Base-by-base conservation (phyloP, 441 rosid genomes). In the Bocquillonia castaneifolia region DNA sequence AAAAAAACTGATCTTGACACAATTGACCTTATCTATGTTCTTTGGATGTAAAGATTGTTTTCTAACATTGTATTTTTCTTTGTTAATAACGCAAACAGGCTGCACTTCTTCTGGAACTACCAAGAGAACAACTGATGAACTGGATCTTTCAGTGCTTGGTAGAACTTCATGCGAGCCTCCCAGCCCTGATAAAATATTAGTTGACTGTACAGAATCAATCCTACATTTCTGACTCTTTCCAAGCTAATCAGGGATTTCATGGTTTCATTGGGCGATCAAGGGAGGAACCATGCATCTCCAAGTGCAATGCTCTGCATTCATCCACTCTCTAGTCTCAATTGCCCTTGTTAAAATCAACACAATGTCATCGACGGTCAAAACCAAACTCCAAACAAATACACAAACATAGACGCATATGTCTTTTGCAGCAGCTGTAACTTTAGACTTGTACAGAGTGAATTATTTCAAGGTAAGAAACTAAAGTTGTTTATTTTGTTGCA, bases 121-220 rank as follows among this genome's bases (percentile, higher is more conserved):
- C 97, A 15, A 81, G 83, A 78, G 97, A 92, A 71, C 94, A 90
- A 67, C 82, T 94, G 58, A 87, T 94, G 59, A 90, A 82, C 73
- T 94, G 97, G 98, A 83, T 94, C 65, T 94, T 91, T 75, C 93
- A 87, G 44, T 94, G 97, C 86, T 80, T 94, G 85, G 81, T 87
- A 31, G 99, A 88, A 74, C 90, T 94, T 61, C 85, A 92, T 73
- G 83, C 96, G 69, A 83, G 86, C 64, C 88, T 92, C 54, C 98
- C 98, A 25, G 86, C 91, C 67, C 91, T 92, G 28, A 88, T 92
- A 71, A 87, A 86, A 73, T 94, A 84, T 79, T 94, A 84, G 79
- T 50, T 63, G 36, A 31, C 68, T 52, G 67, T 23, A 12, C 71
- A 36, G 70, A 75, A 50, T 42, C 34, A 32, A 26, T 55, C 4